Conservation (phyloP, 345 rosid species). For the Citrus cavaleriei region DNA sequence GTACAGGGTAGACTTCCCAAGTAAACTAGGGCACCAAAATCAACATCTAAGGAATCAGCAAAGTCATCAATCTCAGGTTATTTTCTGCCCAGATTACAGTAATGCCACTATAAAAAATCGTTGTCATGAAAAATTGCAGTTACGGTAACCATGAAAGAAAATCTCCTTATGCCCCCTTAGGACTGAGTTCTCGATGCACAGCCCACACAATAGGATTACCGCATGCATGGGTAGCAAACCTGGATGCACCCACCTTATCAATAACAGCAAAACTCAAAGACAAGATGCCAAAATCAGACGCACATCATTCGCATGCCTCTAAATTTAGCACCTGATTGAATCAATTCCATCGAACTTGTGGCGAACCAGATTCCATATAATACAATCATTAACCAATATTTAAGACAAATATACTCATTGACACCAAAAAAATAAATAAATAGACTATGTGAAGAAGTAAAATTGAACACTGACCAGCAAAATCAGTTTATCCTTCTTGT, state of each 20-base stretch:
- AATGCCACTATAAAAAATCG: not conserved
- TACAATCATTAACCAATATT: not conserved
- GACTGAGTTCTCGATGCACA: not conserved
- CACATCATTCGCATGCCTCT: not conserved
- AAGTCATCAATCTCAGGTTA: not conserved
- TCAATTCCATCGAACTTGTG: not conserved
- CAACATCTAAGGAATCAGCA: not conserved
- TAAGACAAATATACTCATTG: not conserved
- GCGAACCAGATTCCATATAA: not conserved
- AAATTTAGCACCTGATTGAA: not conserved
- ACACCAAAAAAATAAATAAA: not conserved
- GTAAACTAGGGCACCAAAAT: not conserved
- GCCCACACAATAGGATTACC: not conserved
- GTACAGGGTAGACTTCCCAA: not conserved
- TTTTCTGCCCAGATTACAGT: not conserved
- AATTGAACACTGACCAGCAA: constrained; percentile 33
- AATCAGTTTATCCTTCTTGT: constrained; percentile 33
- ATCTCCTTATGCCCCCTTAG: not conserved
- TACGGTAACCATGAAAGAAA: not conserved
- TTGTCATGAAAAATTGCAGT: not conserved
- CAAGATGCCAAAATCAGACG: not conserved
- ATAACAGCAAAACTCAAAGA: not conserved
- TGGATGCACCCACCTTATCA: not conserved
- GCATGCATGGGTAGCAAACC: not conserved
- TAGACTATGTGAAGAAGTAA: not conserved